A percentile compares a stretch with the other conserved stretches of the same genome.
Conservation (phyloP, 768 basidiomycete genomes). For the Xerocomellus chrysenteron region DNA sequence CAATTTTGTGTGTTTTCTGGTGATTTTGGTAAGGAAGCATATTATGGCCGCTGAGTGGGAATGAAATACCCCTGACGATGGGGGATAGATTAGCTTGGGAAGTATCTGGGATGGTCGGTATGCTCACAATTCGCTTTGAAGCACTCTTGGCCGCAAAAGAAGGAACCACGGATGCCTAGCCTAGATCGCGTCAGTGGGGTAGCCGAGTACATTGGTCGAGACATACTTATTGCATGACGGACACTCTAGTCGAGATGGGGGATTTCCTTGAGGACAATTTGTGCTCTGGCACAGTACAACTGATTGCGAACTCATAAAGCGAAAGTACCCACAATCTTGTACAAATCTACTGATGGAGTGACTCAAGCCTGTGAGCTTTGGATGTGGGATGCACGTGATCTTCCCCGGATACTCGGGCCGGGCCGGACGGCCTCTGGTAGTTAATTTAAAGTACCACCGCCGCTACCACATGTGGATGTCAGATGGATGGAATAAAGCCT, state of each 20-base stretch:
- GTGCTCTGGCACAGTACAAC: conserved; percentile 64
- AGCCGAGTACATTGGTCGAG: background rate
- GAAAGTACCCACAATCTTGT: background rate
- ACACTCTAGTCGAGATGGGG: conserved; percentile 84
- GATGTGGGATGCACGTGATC: conserved; percentile 18
- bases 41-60: background rate
- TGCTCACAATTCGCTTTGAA: conserved; percentile 92
- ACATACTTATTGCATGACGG: conserved; percentile 90
- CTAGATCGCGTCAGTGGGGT: conserved; percentile 38
- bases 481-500: background rate
- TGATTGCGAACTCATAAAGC: conserved; percentile 37
- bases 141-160: conserved; percentile 94
- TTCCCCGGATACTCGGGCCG: too few species aligned
- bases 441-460: too few species aligned
- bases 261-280: conserved; percentile 75
- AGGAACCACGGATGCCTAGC: conserved; percentile 78
- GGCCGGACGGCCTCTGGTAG: too few species aligned
- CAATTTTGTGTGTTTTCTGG: conserved; percentile 79
- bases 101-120: background rate
- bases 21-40: background rate
- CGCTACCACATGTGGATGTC: background rate
- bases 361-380: background rate
- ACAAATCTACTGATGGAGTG: background rate
- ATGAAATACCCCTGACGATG: conserved; percentile 26
- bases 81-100: background rate